Evolutionary conservation across 2,329 filamentous ascomycete species (phyloP).

Genomic region (Fusarium sp.): DNA sequence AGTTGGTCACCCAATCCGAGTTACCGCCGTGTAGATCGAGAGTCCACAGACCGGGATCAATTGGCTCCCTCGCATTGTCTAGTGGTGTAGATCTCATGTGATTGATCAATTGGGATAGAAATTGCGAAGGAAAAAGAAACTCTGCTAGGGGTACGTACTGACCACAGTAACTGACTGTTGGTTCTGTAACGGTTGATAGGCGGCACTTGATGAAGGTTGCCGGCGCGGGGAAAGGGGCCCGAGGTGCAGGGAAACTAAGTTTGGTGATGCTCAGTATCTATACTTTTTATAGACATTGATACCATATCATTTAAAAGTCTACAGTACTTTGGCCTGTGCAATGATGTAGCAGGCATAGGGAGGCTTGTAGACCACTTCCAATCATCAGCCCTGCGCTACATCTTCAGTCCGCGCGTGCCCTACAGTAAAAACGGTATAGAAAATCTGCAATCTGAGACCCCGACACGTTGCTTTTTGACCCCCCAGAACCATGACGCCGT

Average conservation of each 20-base stretch:
- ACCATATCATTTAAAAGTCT: not conserved
- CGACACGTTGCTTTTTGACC: not conserved
- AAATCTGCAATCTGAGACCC: not conserved
- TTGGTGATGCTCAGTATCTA: not conserved
- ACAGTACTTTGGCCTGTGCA: not conserved
- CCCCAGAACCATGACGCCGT: not conserved
- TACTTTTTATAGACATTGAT: not conserved
- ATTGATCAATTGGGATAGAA: not conserved
- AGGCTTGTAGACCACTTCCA: constrained; percentile 20
- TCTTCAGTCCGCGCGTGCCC: constrained; percentile 5
- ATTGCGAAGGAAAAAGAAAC: constrained; percentile 3
- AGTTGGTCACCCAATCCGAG: not conserved
- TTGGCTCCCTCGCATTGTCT: not conserved
- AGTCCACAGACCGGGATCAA: not conserved
- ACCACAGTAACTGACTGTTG: not conserved
- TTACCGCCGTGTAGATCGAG: not conserved
- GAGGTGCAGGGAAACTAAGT: not conserved
- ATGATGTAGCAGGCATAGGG: constrained; percentile 13
- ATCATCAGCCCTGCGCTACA: constrained; percentile 26
- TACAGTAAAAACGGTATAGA: not conserved
- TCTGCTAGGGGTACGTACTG: not conserved
- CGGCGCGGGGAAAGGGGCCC: constrained; percentile 7
- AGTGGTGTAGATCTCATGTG: not conserved
- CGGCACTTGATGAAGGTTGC: constrained; percentile 16
- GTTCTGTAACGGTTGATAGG: not conserved